These are phyloP conservation scores for Hysterium pulicare DNA, from an alignment of 2,329 filamentous ascomycete species.

Conservation along the genomic window DNA sequence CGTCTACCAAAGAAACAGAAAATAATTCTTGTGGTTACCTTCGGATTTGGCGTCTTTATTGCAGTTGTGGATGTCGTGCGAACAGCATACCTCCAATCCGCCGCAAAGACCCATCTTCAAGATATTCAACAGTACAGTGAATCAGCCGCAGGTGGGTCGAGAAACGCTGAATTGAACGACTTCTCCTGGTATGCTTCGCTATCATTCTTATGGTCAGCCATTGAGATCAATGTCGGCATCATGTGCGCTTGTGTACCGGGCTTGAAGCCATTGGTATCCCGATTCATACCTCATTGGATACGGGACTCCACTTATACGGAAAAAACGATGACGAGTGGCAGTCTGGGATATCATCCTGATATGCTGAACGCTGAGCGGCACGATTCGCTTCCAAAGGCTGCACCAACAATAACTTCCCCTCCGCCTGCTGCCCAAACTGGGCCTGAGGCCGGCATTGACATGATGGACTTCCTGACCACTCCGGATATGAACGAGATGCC, in stretches of 20 bases:
- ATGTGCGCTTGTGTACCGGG: conserved; percentile 91
- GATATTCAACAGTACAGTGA: conserved; percentile 32
- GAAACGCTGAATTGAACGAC: conserved; percentile 45
- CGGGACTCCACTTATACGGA: conserved; percentile 43
- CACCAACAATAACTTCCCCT: conserved; percentile 13
- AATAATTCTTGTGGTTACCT: conserved; percentile 80
- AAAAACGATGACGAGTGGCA: conserved; percentile 15
- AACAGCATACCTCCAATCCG: conserved; percentile 84
- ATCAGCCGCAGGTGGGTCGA: conserved; percentile 25
- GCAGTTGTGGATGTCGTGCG: conserved; percentile 83
- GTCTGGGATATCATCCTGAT: conserved; percentile 17
- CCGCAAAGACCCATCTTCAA: conserved; percentile 49
- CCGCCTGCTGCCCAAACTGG: conserved; percentile 8
- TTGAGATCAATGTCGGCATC: conserved; percentile 88
- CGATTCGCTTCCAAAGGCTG: conserved; percentile 23
- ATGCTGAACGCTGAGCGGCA: conserved; percentile 14
- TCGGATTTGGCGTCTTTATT: conserved; percentile 82
- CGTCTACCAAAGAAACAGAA: conserved; percentile 81
- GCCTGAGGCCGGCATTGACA: conserved; percentile 34
- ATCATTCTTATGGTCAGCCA: conserved; percentile 88
- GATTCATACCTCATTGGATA: conserved; percentile 56
- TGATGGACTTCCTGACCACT: conserved; percentile 54
- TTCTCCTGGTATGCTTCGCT: conserved; percentile 71
- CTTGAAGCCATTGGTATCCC: conserved; percentile 77
- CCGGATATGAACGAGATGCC: conserved; percentile 42